Evolutionary conservation across 768 basidiomycete species (phyloP).

Genomic region (Termitomyces sp.): DNA sequence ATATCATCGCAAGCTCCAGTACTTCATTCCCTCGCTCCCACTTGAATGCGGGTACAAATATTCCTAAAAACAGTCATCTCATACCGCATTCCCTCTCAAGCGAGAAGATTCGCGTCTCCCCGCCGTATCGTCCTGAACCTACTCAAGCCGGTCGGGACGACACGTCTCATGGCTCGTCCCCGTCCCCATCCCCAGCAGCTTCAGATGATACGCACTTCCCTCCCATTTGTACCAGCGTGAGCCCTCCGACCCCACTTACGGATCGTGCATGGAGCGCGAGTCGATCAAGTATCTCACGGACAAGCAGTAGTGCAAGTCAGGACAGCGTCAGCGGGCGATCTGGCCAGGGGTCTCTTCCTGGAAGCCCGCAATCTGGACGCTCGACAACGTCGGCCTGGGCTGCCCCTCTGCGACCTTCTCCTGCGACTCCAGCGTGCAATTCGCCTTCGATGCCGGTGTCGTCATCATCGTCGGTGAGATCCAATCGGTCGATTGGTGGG

Average conservation of each 20-base stretch:
- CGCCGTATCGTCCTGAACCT: slow-evolving; percentile 46
- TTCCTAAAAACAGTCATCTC: slow-evolving; percentile 18
- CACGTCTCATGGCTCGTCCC: slow-evolving; percentile 21
- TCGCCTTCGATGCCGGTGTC: background rate
- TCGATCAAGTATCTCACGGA: slow-evolving; percentile 18
- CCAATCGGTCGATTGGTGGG: slow-evolving; percentile 8
- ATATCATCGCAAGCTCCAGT: slow-evolving; percentile 9
- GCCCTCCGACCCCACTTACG: slow-evolving; percentile 13
- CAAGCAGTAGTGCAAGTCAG: slow-evolving; percentile 7
- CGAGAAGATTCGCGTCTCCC: slow-evolving; percentile 55
- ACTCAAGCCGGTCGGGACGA: slow-evolving; percentile 43
- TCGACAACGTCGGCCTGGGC: slow-evolving; percentile 25
- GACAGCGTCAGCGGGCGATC: background rate
- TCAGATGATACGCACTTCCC: slow-evolving; percentile 20
- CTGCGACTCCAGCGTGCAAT: slow-evolving; percentile 6
- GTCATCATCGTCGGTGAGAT: slow-evolving; percentile 10
- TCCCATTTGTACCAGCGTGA: slow-evolving; percentile 27
- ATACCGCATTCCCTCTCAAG: slow-evolving; percentile 35
- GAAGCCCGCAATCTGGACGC: slow-evolving; percentile 15
- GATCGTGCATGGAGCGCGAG: slow-evolving; percentile 6
- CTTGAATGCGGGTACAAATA: slow-evolving; percentile 20
- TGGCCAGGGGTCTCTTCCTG: slow-evolving; percentile 1
- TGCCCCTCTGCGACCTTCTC: slow-evolving; percentile 26
- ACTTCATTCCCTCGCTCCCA: slow-evolving; percentile 13
- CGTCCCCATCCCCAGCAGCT: slow-evolving; percentile 27